Evolutionary conservation across 768 basidiomycete species (phyloP).

Genomic region (Neoboletus subvelutipes): DNA sequence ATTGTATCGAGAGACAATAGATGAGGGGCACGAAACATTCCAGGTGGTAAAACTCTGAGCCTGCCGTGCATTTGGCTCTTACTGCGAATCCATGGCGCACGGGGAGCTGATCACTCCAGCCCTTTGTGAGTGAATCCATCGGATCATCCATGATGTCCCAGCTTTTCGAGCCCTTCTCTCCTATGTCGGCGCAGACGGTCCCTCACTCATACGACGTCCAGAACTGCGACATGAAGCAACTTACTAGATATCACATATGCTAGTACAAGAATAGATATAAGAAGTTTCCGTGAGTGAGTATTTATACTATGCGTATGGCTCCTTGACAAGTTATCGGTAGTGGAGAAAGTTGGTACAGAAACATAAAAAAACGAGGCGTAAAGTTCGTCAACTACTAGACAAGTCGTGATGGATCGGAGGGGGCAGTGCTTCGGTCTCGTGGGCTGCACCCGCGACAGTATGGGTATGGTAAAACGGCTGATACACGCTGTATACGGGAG

Average conservation of each 20-base stretch:
- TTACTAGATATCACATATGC: neutral
- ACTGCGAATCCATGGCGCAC: neutral
- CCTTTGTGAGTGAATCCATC: neutral
- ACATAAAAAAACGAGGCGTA: neutral
- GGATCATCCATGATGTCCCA: neutral
- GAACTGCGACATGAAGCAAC: neutral
- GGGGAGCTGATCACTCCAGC: neutral
- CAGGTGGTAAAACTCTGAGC: neutral
- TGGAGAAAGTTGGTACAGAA: neutral
- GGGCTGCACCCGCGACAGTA: neutral
- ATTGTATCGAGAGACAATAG: slow-evolving; percentile 10
- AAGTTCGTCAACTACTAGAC: slow-evolving; percentile 5
- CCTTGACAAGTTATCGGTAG: neutral
- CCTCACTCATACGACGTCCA: no score
- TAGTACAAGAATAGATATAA: neutral
- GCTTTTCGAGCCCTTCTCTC: neutral
- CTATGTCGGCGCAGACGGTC: no score
- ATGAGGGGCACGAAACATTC: neutral
- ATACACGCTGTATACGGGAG: neutral
- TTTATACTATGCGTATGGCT: neutral
- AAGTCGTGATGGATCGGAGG: neutral
- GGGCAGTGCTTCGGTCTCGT: neutral
- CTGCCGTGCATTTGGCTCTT: neutral
- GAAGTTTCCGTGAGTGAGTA: neutral
- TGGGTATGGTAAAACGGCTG: neutral